Percentiles rank a stretch among this genome's conserved stretches.
Conservation (phyloP, 495 filamentous ascomycete species). For the Melanomma pulvis-pyrius region DNA sequence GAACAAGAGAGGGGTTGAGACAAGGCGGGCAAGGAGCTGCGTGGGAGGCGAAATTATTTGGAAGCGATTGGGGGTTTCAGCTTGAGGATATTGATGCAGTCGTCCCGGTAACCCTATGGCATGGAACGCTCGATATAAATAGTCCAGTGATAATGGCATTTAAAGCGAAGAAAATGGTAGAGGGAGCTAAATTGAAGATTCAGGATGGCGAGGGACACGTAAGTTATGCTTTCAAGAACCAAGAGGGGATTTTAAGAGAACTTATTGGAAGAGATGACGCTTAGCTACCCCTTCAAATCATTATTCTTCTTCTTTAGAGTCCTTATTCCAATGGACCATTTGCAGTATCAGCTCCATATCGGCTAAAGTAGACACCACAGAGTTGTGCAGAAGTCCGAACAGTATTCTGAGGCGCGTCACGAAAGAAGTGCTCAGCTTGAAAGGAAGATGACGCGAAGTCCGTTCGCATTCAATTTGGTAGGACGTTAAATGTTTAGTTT, state of each 20-base stretch:
- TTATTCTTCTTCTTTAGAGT: too few relatives aligned
- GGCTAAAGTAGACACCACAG: too few relatives aligned
- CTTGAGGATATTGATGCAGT: neutral
- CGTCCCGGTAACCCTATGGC: constrained; percentile 12
- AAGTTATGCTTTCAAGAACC: constrained; percentile 1
- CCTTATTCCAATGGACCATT: too few relatives aligned
- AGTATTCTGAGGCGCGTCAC: too few relatives aligned
- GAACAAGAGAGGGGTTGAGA: constrained; percentile 10
- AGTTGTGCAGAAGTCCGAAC: too few relatives aligned
- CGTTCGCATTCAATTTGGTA: too few relatives aligned
- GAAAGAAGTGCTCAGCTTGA: too few relatives aligned
- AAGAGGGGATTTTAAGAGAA: constrained; percentile 13
- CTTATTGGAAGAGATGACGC: neutral
- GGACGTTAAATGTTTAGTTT: too few relatives aligned
- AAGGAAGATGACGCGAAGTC: too few relatives aligned
- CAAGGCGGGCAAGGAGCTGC: constrained; percentile 14
- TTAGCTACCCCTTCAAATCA: too few relatives aligned
- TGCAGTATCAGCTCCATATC: too few relatives aligned
- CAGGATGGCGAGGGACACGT: constrained; percentile 10
- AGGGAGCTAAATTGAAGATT: neutral
- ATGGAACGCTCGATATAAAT: constrained; percentile 10
- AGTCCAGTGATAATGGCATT: neutral
- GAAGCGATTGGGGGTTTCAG: constrained; percentile 9
- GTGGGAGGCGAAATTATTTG: constrained; percentile 11
- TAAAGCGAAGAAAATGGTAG: constrained; percentile 4